Percentiles rank a stretch among this genome's conserved stretches.
These are phyloP conservation scores for Fusarium sp. DNA, from an alignment of 2,329 filamentous ascomycete species.

Conservation along the genomic window DNA sequence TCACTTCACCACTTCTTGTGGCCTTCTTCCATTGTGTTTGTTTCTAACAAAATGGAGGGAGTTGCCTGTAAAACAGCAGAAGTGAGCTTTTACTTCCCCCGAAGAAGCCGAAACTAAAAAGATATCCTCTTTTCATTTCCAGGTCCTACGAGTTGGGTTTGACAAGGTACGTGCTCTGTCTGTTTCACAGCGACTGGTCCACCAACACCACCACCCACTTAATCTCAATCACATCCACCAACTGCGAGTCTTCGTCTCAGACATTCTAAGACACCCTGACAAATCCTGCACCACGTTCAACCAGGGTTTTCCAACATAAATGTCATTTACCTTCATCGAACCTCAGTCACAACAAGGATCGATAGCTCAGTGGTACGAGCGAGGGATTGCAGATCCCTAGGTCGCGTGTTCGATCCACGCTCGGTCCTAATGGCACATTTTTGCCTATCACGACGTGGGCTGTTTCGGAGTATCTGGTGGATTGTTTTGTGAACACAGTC, in stretches of 20 bases:
- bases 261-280: not conserved
- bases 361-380: conserved; percentile 25
- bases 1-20: too few species aligned
- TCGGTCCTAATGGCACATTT: not conserved
- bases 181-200: too few species aligned
- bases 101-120: too few species aligned
- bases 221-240: not conserved
- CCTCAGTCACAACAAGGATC: not conserved
- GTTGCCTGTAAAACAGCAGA: too few species aligned
- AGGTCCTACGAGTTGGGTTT: too few species aligned
- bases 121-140: not conserved
- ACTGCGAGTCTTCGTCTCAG: not conserved
- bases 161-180: too few species aligned
- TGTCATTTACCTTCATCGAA: fast-evolving
- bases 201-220: not conserved
- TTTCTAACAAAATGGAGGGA: too few species aligned
- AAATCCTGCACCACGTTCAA: not conserved
- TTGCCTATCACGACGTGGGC: not conserved
- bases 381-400: conserved; percentile 26
- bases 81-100: too few species aligned
- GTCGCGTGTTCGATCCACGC: conserved; percentile 18
- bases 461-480: too few species aligned
- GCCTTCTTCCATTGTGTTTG: too few species aligned
- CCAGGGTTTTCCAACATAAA: fast-evolving
- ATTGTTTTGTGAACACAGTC: too few species aligned